Percentiles rank a stretch among this genome's conserved stretches.
phyloP scores from a whole-genome alignment of 2,329 filamentous ascomycete genomes.

The Aureobasidium sp. region DNA sequence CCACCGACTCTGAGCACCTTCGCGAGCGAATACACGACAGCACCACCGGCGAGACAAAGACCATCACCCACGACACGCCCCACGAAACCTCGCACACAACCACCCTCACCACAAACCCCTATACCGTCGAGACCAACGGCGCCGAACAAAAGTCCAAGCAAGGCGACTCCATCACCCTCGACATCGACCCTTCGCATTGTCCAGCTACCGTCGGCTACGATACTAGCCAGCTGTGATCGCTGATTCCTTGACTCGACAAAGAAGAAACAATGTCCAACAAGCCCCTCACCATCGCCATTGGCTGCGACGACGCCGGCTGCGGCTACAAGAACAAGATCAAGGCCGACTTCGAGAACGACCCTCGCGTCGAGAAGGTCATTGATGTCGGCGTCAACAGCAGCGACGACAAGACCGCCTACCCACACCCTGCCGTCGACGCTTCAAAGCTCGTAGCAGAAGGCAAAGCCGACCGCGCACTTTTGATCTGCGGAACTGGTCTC shows the following conservation, averaged over 20 bases:
- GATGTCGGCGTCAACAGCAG: slow-evolving; percentile 65
- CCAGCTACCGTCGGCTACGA: slow-evolving; percentile 24
- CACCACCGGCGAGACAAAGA: slow-evolving; percentile 30
- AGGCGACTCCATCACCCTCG: neutral
- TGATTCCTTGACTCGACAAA: neutral
- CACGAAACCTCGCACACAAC: slow-evolving; percentile 26
- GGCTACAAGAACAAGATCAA: slow-evolving; percentile 75
- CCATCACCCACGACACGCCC: slow-evolving; percentile 31
- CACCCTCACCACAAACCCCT: slow-evolving; percentile 32
- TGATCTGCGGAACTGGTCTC: slow-evolving; percentile 81
- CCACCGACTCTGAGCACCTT: slow-evolving; percentile 28
- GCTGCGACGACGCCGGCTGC: slow-evolving; percentile 66
- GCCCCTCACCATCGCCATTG: slow-evolving; percentile 56
- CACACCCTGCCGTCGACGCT: slow-evolving; percentile 68
- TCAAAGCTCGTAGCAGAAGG: slow-evolving; percentile 57
- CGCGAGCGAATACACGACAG: slow-evolving; percentile 33
- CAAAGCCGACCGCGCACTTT: slow-evolving; percentile 66
- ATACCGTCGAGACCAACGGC: slow-evolving; percentile 25
- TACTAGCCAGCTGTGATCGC: slow-evolving; percentile 25
- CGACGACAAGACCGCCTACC: slow-evolving; percentile 73
- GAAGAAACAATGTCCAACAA: neutral
- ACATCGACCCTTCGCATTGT: slow-evolving; percentile 19
- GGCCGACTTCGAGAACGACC: slow-evolving; percentile 59
- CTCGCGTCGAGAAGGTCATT: slow-evolving; percentile 59
- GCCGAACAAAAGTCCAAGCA: slow-evolving; percentile 25